Conservation (phyloP, 371 early-diverging fungal genomes). For the Umbelopsis sp. region DNA sequence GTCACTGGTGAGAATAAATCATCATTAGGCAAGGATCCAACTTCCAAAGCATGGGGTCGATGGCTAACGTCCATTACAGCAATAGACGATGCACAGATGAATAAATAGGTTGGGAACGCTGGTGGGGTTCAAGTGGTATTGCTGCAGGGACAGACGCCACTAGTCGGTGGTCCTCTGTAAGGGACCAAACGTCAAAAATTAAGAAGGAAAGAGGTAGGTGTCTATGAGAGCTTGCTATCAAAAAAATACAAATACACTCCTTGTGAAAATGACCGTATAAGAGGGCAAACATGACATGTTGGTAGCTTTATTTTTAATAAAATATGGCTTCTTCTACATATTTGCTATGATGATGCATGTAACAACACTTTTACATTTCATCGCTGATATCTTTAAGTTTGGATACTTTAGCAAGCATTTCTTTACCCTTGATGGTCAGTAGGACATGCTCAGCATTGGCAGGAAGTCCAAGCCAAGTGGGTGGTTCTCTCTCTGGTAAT, state of each 20-base stretch:
- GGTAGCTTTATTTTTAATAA: too few species aligned
- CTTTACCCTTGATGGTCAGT: slow-evolving; percentile 74
- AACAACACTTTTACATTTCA: slow-evolving; percentile 39
- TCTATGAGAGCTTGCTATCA: too few species aligned
- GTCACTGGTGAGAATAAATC: neutral
- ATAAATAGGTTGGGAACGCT: neutral
- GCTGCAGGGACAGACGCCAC: neutral
- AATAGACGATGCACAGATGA: neutral
- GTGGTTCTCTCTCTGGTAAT: slow-evolving; percentile 93
- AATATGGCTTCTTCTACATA: neutral
- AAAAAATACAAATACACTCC: too few species aligned
- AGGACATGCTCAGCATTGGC: slow-evolving; percentile 91
- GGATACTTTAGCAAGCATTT: slow-evolving; percentile 80
- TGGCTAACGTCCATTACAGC: neutral
- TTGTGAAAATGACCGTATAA: too few species aligned
- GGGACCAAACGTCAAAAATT: too few species aligned
- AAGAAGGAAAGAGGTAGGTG: too few species aligned
- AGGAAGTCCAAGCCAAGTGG: slow-evolving; percentile 97
- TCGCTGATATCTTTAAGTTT: slow-evolving; percentile 84
- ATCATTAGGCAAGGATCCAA: neutral
- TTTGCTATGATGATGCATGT: too few species aligned
- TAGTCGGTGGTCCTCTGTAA: neutral
- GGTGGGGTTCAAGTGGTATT: neutral
- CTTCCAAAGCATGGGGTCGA: neutral
- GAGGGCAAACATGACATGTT: too few species aligned